phyloP scores from a whole-genome alignment of 129 eudicot species.

The Mikania micrantha region DNA sequence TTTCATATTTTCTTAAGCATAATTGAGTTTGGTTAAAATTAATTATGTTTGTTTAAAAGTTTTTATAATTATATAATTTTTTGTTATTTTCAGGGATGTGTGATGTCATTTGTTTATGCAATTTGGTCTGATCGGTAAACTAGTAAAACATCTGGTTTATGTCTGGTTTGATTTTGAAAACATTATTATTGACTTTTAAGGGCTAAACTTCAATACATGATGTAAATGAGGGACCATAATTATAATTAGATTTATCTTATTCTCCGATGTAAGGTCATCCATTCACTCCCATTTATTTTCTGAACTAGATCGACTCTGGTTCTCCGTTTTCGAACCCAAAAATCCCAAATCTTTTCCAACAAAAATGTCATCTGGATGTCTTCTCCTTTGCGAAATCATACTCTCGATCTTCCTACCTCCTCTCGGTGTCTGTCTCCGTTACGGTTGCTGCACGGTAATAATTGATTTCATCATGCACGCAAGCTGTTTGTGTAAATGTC shows the following conservation, averaged over 20 bases:
- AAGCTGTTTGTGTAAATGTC: slow-evolving; percentile 15
- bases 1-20: too few relatives aligned
- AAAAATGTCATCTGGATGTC: slow-evolving; percentile 25
- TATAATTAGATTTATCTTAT: too few relatives aligned
- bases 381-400: slow-evolving; percentile 54
- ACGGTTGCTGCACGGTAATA: slow-evolving; percentile 83
- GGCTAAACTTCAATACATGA: not conserved
- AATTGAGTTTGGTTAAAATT: too few relatives aligned
- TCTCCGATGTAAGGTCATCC: not conserved
- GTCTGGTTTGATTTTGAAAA: too few relatives aligned
- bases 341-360: not conserved
- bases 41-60: too few relatives aligned
- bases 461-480: not conserved
- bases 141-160: too few relatives aligned
- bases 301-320: not conserved
- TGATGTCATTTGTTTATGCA: too few relatives aligned
- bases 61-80: too few relatives aligned
- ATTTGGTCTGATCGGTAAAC: too few relatives aligned
- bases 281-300: not conserved
- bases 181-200: too few relatives aligned
- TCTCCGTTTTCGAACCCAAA: too few relatives aligned
- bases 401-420: slow-evolving; percentile 78
- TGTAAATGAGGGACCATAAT: not conserved
- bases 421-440: slow-evolving; percentile 71
- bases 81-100: too few relatives aligned